phyloP scores from a whole-genome alignment of 2,329 filamentous ascomycete species.

The Pseudogymnoascus destructans region DNA sequence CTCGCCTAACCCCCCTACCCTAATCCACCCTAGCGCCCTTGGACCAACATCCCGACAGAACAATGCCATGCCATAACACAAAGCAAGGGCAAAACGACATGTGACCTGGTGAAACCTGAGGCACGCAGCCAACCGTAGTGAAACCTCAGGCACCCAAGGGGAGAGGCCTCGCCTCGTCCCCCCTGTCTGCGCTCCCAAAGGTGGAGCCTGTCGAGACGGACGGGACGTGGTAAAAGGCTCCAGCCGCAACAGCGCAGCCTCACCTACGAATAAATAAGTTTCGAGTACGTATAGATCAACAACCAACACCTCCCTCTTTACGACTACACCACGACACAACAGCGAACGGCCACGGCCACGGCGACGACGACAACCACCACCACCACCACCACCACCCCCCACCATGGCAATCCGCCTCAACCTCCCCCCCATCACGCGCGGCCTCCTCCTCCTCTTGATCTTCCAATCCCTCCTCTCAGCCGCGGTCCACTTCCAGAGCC shows the following conservation, averaged over 20 bases:
- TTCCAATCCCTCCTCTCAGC: constrained; percentile 73
- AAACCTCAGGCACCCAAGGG: not conserved
- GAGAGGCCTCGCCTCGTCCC: not conserved
- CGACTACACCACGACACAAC: not conserved
- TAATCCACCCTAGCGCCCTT: not conserved
- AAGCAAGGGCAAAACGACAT: not conserved
- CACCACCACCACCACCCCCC: constrained; percentile 14
- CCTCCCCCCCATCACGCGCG: constrained; percentile 80
- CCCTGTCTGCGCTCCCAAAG: not conserved
- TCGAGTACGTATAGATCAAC: not conserved
- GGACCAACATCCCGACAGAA: not conserved
- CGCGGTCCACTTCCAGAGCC: constrained; percentile 59
- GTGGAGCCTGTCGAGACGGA: not conserved
- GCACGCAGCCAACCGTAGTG: not conserved
- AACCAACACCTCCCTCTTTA: not conserved
- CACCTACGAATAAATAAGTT: not conserved
- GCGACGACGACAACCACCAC: not conserved
- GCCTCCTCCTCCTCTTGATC: constrained; percentile 60
- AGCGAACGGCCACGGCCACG: not conserved
- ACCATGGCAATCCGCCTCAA: constrained; percentile 74
- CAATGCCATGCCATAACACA: not conserved
- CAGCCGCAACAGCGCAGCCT: not conserved
- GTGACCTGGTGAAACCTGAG: not conserved
- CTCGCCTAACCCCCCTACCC: not conserved
- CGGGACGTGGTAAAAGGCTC: not conserved